Evolutionary conservation across 1,284 basidiomycete species (phyloP).

Genomic region (Cryptococcus sp.): DNA sequence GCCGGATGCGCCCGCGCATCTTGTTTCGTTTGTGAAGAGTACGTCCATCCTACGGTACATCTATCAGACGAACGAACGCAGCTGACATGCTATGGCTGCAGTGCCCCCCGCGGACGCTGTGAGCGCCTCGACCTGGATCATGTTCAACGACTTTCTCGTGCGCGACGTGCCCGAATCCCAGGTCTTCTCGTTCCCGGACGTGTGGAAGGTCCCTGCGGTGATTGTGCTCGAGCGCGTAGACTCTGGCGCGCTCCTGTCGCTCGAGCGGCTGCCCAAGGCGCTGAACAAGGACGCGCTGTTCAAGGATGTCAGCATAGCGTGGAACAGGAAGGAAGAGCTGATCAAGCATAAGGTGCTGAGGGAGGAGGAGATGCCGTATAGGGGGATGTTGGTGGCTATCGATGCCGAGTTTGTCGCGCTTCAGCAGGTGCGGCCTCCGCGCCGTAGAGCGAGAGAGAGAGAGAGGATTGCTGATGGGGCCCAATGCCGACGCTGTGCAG

Average conservation of each 20-base stretch:
- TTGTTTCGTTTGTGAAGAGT: constrained; percentile 86
- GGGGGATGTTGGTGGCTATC: constrained; percentile 86
- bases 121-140: constrained; percentile 63
- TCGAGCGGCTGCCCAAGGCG: constrained; percentile 61
- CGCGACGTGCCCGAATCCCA: constrained; percentile 77
- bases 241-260: constrained; percentile 59
- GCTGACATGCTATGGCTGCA: neutral
- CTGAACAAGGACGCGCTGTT: constrained; percentile 74
- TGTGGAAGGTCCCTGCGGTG: constrained; percentile 93
- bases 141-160: constrained; percentile 98
- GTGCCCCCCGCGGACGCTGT: constrained; percentile 53
- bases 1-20: constrained; percentile 68
- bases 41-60: constrained; percentile 20
- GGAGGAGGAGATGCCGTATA: constrained; percentile 73
- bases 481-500: constrained; percentile 50
- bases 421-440: constrained; percentile 63
- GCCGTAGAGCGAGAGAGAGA: neutral
- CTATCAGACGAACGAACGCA: neutral
- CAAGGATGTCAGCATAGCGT: constrained; percentile 79
- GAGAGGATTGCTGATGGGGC: constrained; percentile 6
- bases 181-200: constrained; percentile 78
- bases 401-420: constrained; percentile 98
- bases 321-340: constrained; percentile 69
- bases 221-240: constrained; percentile 82
- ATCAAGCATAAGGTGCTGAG: constrained; percentile 75